phyloP scores from a whole-genome alignment of 1,139 yeast genomes.

The Sugiyamaella castrensis region DNA sequence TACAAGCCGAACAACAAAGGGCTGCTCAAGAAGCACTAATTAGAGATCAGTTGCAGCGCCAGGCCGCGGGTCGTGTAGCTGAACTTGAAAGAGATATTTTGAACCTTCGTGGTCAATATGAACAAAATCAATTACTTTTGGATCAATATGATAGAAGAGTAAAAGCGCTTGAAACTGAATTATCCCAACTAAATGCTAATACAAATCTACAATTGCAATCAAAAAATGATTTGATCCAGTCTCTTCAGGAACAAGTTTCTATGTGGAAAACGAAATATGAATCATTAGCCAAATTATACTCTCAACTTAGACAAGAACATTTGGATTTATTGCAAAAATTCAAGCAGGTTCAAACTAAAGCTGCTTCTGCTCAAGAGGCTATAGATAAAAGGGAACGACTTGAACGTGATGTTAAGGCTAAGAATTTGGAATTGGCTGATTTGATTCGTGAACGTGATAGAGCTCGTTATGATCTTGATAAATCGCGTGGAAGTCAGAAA shows the following conservation, averaged over 20 bases:
- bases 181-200: conserved; percentile 57
- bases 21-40: conserved; percentile 70
- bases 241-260: conserved; percentile 69
- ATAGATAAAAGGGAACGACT: conserved; percentile 78
- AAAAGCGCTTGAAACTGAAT: conserved; percentile 74
- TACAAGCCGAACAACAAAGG: conserved; percentile 66
- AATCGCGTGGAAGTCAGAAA: conserved; percentile 62
- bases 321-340: conserved; percentile 73
- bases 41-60: conserved; percentile 69
- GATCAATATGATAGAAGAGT: conserved; percentile 89
- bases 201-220: conserved; percentile 73
- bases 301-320: conserved; percentile 91
- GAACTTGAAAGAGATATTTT: conserved; percentile 80
- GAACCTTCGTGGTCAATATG: conserved; percentile 75
- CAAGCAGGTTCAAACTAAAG: conserved; percentile 83
- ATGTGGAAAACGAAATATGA: conserved; percentile 89
- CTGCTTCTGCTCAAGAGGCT: conserved; percentile 90
- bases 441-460: conserved; percentile 87
- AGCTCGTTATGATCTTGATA: conserved; percentile 78
- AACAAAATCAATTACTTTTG: conserved; percentile 77
- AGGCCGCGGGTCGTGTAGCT: conserved; percentile 74
- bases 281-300: conserved; percentile 81
- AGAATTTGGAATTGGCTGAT: conserved; percentile 85
- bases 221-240: conserved; percentile 69
- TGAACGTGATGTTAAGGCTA: conserved; percentile 80